Evolutionary conservation across 805 yeast genomes (phyloP).

Genomic region (Candida easanensis): DNA sequence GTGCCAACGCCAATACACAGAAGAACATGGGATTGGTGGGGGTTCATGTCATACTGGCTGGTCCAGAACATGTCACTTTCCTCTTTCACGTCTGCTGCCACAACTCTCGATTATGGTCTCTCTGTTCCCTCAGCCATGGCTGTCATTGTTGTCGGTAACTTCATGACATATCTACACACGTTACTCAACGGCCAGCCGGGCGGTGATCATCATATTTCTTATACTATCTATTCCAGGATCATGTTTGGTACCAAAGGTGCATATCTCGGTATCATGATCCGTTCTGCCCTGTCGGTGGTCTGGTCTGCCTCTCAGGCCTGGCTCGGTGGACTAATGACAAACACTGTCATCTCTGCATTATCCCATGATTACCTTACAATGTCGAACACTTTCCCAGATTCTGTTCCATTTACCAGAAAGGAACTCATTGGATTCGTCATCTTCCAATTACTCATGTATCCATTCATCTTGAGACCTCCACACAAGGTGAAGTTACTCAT

Average conservation of each 20-base stretch:
- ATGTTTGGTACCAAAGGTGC: constrained; percentile 47
- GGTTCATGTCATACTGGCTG: constrained; percentile 43
- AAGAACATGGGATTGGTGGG: constrained; percentile 40
- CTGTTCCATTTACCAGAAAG: too few species aligned
- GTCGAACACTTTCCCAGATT: too few species aligned
- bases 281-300: constrained; percentile 35
- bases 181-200: constrained; percentile 49
- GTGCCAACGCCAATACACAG: constrained; percentile 20
- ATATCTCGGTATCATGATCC: constrained; percentile 36
- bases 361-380: constrained; percentile 4
- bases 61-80: constrained; percentile 42
- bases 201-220: constrained; percentile 47
- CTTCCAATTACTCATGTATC: too few species aligned
- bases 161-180: constrained; percentile 42
- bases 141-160: constrained; percentile 40
- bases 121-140: constrained; percentile 45
- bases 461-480: too few species aligned
- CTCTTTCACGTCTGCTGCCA: constrained; percentile 47
- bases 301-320: constrained; percentile 13
- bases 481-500: too few species aligned
- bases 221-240: constrained; percentile 42
- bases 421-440: too few species aligned
- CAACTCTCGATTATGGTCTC: constrained; percentile 43
- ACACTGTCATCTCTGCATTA: constrained; percentile 3
- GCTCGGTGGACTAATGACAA: constrained; percentile 12